These are phyloP conservation scores for Geotrichum reessii DNA, from an alignment of 1,139 yeast species.

Conservation along the genomic window DNA sequence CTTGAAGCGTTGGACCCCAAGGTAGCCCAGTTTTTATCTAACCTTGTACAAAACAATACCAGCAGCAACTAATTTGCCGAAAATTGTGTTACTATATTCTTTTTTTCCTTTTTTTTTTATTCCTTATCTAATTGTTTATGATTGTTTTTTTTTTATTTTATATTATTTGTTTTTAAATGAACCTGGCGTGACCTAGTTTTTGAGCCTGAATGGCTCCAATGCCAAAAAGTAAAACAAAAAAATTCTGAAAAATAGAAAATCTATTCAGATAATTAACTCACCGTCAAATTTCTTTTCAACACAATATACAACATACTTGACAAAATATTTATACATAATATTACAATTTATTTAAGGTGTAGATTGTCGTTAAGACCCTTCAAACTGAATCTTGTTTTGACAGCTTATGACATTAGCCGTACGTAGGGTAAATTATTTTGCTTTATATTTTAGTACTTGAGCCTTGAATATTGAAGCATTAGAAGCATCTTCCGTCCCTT, in stretches of 20 bases:
- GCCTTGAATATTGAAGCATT: neutral
- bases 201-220: no score
- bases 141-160: no score
- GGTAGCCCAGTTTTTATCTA: conserved; percentile 31
- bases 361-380: neutral
- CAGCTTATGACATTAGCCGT: neutral
- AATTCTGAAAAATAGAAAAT: no score
- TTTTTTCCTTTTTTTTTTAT: neutral
- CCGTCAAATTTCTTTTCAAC: no score
- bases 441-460: neutral
- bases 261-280: no score
- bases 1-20: conserved; percentile 32
- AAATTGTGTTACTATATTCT: no score
- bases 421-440: neutral
- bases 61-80: neutral
- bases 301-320: no score
- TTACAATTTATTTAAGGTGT: no score
- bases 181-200: no score
- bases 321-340: neutral
- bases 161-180: no score
- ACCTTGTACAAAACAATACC: conserved; percentile 18
- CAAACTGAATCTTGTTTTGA: neutral
- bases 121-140: neutral
- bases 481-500: neutral
- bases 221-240: no score